Conservation (phyloP, 805 yeast genomes). For the Metschnikowia santaceciliae region DNA sequence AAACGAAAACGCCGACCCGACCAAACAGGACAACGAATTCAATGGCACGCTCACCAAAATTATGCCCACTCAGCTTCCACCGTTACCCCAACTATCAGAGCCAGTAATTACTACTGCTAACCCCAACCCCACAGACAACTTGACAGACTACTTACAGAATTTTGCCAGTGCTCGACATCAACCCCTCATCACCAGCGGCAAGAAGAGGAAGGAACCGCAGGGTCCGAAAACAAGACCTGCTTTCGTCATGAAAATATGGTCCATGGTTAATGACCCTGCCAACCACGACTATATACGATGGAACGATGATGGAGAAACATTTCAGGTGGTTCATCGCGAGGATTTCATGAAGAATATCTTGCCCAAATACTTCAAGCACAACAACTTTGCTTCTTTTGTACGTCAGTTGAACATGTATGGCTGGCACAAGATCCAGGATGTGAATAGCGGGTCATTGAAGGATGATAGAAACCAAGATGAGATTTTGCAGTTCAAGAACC, state of each 20-base stretch:
- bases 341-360: slow-evolving; percentile 75
- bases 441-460: slow-evolving; percentile 64
- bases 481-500: slow-evolving; percentile 83
- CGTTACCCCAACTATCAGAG: slow-evolving; percentile 18
- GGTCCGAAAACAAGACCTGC: slow-evolving; percentile 71
- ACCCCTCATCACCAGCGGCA: slow-evolving; percentile 12
- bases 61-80: slow-evolving; percentile 10
- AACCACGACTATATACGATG: slow-evolving; percentile 75
- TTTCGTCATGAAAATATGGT: slow-evolving; percentile 91
- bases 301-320: slow-evolving; percentile 81
- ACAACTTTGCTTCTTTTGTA: slow-evolving; percentile 92
- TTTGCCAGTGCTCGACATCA: slow-evolving; percentile 9
- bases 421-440: slow-evolving; percentile 97
- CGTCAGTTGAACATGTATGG: slow-evolving; percentile 98
- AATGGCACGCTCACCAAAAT: slow-evolving; percentile 14
- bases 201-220: slow-evolving; percentile 29
- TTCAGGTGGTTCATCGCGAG: slow-evolving; percentile 81
- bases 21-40: neutral
- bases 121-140: slow-evolving; percentile 5
- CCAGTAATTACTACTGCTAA: slow-evolving; percentile 13
- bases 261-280: slow-evolving; percentile 81
- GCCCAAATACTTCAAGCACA: slow-evolving; percentile 93
- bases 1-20: neutral
- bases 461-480: slow-evolving; percentile 60
- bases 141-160: slow-evolving; percentile 13